These are phyloP conservation scores for Trichomonas vaginalis DNA, from an alignment of 208 protist genomes.

Conservation along the genomic window DNA sequence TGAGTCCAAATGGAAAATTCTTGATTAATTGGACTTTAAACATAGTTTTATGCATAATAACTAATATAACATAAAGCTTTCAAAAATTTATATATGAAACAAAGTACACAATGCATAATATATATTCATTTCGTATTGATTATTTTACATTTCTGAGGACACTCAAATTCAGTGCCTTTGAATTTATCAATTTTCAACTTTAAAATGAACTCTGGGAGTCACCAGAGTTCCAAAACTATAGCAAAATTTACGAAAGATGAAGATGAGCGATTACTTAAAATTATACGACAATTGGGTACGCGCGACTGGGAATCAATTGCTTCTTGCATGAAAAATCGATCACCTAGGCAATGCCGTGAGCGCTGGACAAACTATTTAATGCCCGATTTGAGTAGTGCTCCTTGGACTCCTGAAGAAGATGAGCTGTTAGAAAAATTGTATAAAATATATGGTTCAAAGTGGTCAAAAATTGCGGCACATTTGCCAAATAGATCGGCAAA, in stretches of 20 bases:
- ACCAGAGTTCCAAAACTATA: background rate
- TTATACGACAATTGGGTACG: background rate
- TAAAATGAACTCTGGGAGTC: too few species aligned
- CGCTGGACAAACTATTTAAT: background rate
- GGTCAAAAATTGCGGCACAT: background rate
- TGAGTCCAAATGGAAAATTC: too few species aligned
- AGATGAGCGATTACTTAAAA: background rate
- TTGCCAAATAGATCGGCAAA: background rate
- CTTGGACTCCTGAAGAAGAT: background rate
- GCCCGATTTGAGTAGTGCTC: background rate
- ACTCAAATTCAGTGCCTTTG: too few species aligned
- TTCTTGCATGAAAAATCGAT: background rate
- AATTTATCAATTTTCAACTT: too few species aligned
- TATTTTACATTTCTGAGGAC: too few species aligned
- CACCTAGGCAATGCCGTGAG: background rate
- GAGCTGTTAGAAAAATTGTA: background rate
- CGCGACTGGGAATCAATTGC: background rate
- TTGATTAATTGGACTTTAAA: too few species aligned
- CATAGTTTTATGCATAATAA: too few species aligned
- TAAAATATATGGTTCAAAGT: background rate
- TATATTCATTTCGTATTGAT: too few species aligned
- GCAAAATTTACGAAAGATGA: background rate
- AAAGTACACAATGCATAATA: too few species aligned
- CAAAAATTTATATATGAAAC: too few species aligned
- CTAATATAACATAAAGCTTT: too few species aligned